Evolutionary conservation across 192 early-diverging fungal genomes (phyloP), one percentile per base, ranked within the genome.

Genomic region (Gorgonomyces haynaldii): DNA sequence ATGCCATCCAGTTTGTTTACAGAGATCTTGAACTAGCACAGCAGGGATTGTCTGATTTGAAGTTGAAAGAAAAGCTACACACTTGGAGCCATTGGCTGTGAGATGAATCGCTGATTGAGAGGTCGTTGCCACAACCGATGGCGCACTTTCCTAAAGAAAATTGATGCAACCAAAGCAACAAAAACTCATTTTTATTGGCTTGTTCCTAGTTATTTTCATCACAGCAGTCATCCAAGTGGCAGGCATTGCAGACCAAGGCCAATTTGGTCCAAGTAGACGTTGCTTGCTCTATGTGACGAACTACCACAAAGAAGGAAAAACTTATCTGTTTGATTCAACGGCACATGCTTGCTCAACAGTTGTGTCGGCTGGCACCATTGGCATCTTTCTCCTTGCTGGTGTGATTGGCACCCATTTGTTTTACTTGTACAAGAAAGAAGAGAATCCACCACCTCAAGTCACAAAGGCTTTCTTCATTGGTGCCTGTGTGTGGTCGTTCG

Each of bases 1-100:
- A 53, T 6, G 83, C 82, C 1, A 67, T 81, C 7, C 54, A 79
- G 24, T 63, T 56, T 58, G 63, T 83, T 16, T 83, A 82, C 45
- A 63, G 76, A 32, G 77, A 83, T 56, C 53, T 83, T 24, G 68
- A 61, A 7, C 47, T 69, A 21, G 71, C 81, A 5, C 27, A 40
- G n/a, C 15, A 43, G 26, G 7, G n/a, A n/a, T n/a, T n/a, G n/a
- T n/a, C n/a, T n/a, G n/a, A n/a, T n/a, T n/a, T n/a, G n/a, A n/a
- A n/a, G n/a, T n/a, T n/a, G n/a, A n/a, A n/a, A n/a, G n/a, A n/a
- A n/a, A n/a, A n/a, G n/a, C n/a, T n/a, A n/a, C n/a, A n/a, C n/a
- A n/a, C n/a, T n/a, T n/a, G n/a, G n/a, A n/a, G n/a, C n/a, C n/a
- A n/a, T n/a, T n/a, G n/a, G n/a, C n/a, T n/a, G n/a, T n/a, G n/a